Conservation (phyloP, 768 basidiomycete genomes). For the Lactarius psammicola region DNA sequence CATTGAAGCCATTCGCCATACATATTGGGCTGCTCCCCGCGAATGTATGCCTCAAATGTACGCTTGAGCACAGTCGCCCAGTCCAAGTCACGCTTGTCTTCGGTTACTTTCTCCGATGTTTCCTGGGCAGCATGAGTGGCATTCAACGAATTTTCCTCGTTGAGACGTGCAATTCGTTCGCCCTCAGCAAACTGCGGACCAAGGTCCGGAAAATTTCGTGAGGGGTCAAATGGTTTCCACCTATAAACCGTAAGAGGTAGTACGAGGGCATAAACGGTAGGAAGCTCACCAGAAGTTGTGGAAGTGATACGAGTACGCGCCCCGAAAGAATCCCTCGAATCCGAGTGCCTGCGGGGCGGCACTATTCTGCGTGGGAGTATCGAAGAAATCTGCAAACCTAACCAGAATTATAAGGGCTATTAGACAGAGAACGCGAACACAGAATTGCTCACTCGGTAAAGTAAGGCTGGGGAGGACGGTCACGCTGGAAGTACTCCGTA, state of each 20-base stretch:
- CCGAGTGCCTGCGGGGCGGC: constrained; percentile 87
- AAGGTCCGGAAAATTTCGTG: constrained; percentile 94
- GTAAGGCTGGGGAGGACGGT: constrained; percentile 91
- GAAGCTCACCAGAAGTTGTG: constrained; percentile 82
- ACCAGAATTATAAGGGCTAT: constrained; percentile 16
- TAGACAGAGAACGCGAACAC: neutral
- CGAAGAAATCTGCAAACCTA: constrained; percentile 89
- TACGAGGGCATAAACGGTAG: neutral
- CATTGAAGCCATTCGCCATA: constrained; percentile 78
- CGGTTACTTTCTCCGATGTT: constrained; percentile 44
- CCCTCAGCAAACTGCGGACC: constrained; percentile 74
- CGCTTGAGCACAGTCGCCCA: constrained; percentile 96
- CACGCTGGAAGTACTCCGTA: constrained; percentile 87
- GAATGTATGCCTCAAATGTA: constrained; percentile 89
- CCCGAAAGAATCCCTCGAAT: constrained; percentile 94
- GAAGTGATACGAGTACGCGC: constrained; percentile 94
- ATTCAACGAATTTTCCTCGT: constrained; percentile 32
- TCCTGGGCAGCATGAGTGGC: constrained; percentile 31
- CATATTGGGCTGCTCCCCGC: constrained; percentile 92
- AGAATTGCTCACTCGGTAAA: constrained; percentile 66
- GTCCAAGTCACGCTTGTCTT: constrained; percentile 78
- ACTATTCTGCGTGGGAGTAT: constrained; percentile 66
- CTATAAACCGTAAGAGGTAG: constrained; percentile 40
- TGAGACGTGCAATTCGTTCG: constrained; percentile 62
- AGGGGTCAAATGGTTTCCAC: constrained; percentile 95